These are phyloP conservation scores for Colletotrichum filicis DNA, from an alignment of 2,329 filamentous ascomycete species.

Conservation along the genomic window DNA sequence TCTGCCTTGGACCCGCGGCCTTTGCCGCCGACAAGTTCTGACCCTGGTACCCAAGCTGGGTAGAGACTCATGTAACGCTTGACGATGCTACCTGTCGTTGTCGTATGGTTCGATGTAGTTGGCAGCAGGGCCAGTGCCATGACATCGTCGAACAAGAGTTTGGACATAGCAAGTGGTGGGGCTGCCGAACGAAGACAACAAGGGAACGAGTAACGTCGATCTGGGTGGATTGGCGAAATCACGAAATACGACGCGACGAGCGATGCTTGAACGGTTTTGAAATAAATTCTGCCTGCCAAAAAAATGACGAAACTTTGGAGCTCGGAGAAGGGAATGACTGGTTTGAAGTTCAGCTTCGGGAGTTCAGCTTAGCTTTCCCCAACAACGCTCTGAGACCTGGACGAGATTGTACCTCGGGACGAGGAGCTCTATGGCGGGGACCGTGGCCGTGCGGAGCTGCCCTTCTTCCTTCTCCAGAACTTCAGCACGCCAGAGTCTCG, in stretches of 20 bases:
- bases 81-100: not conserved
- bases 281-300: not conserved
- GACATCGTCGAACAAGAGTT: conserved; percentile 23
- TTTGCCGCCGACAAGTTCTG: conserved; percentile 25
- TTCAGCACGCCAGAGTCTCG: not conserved
- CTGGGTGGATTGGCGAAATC: not conserved
- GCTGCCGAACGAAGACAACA: not conserved
- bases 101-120: not conserved
- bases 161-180: conserved; percentile 16
- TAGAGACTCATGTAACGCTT: conserved; percentile 32
- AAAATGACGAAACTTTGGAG: not conserved
- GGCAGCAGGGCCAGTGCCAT: conserved; percentile 27
- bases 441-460: conserved; percentile 28
- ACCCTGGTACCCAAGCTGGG: conserved; percentile 33
- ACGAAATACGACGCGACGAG: not conserved
- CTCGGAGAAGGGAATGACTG: conserved; percentile 10
- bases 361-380: conserved; percentile 1
- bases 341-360: conserved; percentile 2
- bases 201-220: not conserved
- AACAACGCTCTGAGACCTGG: conserved; percentile 15
- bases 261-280: not conserved
- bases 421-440: conserved; percentile 16
- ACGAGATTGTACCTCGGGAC: conserved; percentile 31
- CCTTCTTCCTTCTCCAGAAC: conserved; percentile 7
- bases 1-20: conserved; percentile 26